Base-by-base conservation (phyloP, 176 grass and related monocot species). In the Aegilops sharonensis region DNA sequence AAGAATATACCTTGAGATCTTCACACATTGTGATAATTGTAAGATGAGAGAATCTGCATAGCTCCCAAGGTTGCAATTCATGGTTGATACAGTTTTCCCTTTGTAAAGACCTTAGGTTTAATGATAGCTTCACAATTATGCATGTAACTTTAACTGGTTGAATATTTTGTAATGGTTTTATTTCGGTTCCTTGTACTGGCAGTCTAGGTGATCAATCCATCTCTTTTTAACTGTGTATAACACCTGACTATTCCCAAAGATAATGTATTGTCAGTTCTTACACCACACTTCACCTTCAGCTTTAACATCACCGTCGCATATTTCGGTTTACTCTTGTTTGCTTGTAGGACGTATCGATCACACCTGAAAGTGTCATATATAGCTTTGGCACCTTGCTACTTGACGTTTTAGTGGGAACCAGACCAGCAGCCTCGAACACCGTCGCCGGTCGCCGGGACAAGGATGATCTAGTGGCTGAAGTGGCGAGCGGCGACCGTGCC, bases 301-400 rank as follows among this genome's bases (percentile, higher is more conserved):
- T 40, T 40, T 66, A 78, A 62, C 30, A 17, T 59, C 5, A 37
- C 48, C 40, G 30, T 73, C 56, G 11, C 21, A 81, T 36, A 50
- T 52, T 48, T 75, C 42, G 34, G 77, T 84, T 65, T 45, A 86
- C 72, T 83, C 40, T 67, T 83, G 39, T 40, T 87, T 56, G 80
- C 86, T 39, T 83, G 1, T 36, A 74, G 93, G 95, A 76, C 92
- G 93, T 75, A 92, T 98, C 75, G 39, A 40, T 40, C 39, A 95
- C 95, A 69, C 93, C 91, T 81, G 93, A 98, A 95, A 98, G 93
- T 78, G 93, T 98, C 68, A 98, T 88, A 76, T 95, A 95, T 82
- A 98, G 93, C 85, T 98, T 95, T 91, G 96, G 96, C 7, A 95
- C 96, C 72, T 86, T 98, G 82, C 89, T 98, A 43, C 83, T 98